Evolutionary conservation across 148 eudicot species (phyloP).

Genomic region (Rhododendron ferrugineum): DNA sequence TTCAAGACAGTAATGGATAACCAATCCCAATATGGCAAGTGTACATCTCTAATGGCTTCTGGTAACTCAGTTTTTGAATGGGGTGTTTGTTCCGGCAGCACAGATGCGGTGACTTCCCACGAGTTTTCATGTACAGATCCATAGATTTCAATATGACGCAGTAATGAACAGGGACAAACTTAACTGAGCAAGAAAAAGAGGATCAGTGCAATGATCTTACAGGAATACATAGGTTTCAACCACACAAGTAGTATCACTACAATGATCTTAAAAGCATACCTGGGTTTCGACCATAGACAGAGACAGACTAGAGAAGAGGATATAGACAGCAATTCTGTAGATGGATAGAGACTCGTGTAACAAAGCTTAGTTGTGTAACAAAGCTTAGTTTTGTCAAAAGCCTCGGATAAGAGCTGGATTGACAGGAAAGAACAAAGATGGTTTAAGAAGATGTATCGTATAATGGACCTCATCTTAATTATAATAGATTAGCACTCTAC

Average conservation of each 20-base stretch:
- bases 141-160: background rate
- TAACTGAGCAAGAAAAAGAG: background rate
- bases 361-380: background rate
- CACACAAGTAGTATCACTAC: background rate
- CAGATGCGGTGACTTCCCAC: background rate
- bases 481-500: background rate
- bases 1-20: background rate
- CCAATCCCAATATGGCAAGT: background rate
- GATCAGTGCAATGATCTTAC: background rate
- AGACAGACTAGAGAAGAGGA: background rate
- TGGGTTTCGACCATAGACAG: background rate
- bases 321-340: background rate
- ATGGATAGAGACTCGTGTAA: background rate
- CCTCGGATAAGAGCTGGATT: background rate
- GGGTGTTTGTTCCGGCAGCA: background rate
- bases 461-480: background rate
- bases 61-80: background rate
- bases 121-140: background rate
- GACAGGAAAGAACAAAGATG: background rate
- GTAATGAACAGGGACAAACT: background rate
- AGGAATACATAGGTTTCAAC: background rate
- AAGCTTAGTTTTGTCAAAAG: background rate
- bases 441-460: background rate
- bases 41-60: background rate
- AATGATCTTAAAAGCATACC: background rate